Conservation (phyloP, 441 rosid species). For the Mallotus japonicus region DNA sequence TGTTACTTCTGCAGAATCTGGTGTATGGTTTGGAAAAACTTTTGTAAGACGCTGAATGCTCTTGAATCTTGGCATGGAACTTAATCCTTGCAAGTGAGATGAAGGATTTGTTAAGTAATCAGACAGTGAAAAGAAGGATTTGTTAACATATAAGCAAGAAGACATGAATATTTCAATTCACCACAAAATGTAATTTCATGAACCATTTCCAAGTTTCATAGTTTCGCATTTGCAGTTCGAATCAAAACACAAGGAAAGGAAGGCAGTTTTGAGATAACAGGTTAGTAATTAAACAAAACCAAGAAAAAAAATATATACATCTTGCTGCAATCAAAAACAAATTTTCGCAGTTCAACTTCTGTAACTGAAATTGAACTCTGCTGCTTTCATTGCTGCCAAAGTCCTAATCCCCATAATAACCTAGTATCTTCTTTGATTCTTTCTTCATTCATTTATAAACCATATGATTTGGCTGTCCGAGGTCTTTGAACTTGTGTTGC, state of each 20-base stretch:
- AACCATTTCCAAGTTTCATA: not conserved
- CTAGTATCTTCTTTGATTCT: not conserved
- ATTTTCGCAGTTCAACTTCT: not conserved
- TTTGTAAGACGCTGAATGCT: slow-evolving; percentile 37
- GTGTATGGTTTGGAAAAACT: slow-evolving; percentile 87
- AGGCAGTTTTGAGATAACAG: not conserved
- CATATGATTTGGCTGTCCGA: not conserved
- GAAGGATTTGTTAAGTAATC: slow-evolving; percentile 1
- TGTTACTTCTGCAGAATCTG: slow-evolving; percentile 55
- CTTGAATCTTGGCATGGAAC: not conserved
- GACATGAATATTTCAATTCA: slow-evolving; percentile 8
- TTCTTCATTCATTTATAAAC: not conserved
- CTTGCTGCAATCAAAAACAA: not conserved
- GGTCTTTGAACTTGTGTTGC: not conserved
- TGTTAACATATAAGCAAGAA: not conserved
- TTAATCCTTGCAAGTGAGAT: not conserved
- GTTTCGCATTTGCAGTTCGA: not conserved
- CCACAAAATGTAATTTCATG: slow-evolving; percentile 2
- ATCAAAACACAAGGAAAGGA: not conserved
- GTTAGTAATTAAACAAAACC: not conserved
- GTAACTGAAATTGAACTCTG: no score
- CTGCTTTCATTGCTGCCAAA: not conserved
- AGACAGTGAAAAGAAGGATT: no score
- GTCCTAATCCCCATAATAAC: not conserved
- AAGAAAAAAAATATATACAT: not conserved